phyloP scores from a whole-genome alignment of 176 grass and related monocot species.

The Eragrostis curvula region DNA sequence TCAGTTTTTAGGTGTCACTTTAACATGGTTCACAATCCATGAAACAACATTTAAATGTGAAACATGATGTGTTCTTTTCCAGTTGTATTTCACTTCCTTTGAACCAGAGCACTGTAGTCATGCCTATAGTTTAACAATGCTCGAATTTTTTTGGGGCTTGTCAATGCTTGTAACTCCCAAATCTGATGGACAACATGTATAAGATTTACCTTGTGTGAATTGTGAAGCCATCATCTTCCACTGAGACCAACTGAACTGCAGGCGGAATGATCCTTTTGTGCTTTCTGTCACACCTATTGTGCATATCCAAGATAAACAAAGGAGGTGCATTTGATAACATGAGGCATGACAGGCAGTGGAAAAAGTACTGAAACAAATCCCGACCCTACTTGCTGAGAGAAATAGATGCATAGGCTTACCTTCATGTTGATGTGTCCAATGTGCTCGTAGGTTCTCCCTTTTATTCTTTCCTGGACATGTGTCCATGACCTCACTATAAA shows the following conservation, averaged over 20 bases:
- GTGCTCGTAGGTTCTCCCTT: neutral
- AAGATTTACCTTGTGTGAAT: neutral
- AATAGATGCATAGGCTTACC: neutral
- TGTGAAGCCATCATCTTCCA: neutral
- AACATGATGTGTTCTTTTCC: neutral
- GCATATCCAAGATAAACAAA: neutral
- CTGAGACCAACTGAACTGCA: neutral
- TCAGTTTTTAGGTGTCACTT: neutral
- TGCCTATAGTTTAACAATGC: neutral
- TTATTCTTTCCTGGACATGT: neutral
- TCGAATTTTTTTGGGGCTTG: neutral
- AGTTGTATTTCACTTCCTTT: neutral
- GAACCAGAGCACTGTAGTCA: neutral
- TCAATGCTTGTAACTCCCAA: neutral
- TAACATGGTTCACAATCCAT: neutral
- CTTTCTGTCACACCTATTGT: neutral
- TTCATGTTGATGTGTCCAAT: neutral
- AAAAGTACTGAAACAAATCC: neutral
- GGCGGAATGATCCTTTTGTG: neutral
- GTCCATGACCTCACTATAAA: neutral
- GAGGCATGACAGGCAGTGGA: slow-evolving; percentile 2
- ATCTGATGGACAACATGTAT: neutral
- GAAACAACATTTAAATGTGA: neutral
- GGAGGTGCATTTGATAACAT: neutral
- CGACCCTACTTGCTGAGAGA: neutral